Percentiles rank a stretch among this genome's conserved stretches.
Conservation (phyloP, 768 basidiomycete species). For the Amanita phalloides region DNA sequence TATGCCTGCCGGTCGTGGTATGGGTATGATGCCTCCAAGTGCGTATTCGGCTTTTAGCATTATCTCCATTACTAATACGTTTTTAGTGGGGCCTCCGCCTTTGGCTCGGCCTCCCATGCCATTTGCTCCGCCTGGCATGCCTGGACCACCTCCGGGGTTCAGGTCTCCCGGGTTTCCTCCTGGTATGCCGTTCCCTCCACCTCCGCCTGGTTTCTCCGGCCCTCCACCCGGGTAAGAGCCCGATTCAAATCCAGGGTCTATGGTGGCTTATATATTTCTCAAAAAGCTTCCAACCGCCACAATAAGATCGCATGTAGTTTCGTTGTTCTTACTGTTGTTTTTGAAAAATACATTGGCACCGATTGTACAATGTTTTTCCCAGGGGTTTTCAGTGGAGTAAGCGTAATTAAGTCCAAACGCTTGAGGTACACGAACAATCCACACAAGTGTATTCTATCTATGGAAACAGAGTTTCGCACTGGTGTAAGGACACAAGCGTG, state of each 20-base stretch:
- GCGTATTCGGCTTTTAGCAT: slow-evolving; percentile 17
- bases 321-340: no score
- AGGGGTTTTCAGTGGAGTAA: no score
- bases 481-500: no score
- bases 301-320: no score
- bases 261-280: background rate
- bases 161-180: slow-evolving; percentile 77
- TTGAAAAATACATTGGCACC: no score
- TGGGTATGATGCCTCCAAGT: slow-evolving; percentile 87
- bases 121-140: slow-evolving; percentile 62
- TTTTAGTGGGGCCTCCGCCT: slow-evolving; percentile 44
- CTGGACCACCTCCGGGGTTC: slow-evolving; percentile 78
- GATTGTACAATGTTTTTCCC: no score
- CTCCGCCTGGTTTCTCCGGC: slow-evolving; percentile 62
- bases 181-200: slow-evolving; percentile 64
- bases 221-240: slow-evolving; percentile 72
- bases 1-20: slow-evolving; percentile 78
- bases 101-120: slow-evolving; percentile 35
- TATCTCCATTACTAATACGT: slow-evolving; percentile 7
- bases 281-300: no score
- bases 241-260: slow-evolving; percentile 6
- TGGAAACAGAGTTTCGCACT: no score
- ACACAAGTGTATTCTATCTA: no score
- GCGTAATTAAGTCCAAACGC: no score
- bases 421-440: no score